These are phyloP conservation scores for Crithidia bombi DNA, from an alignment of 208 protist genomes.

Conservation along the genomic window DNA sequence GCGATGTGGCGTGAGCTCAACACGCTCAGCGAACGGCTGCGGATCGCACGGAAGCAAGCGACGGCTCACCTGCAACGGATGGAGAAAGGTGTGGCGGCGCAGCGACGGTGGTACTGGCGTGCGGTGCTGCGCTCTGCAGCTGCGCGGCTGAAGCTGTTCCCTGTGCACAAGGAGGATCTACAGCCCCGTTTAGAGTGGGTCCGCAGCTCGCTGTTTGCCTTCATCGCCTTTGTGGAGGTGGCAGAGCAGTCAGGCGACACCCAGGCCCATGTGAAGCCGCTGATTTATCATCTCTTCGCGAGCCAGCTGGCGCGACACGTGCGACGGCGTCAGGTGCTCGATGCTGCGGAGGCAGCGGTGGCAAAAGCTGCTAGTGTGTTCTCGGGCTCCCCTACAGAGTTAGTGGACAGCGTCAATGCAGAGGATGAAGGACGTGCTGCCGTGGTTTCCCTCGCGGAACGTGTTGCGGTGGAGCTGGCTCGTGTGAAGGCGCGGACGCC, in stretches of 20 bases:
- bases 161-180: slow-evolving; percentile 67
- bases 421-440: background rate
- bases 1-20: slow-evolving; percentile 91
- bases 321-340: slow-evolving; percentile 16
- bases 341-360: slow-evolving; percentile 3
- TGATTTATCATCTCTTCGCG: slow-evolving; percentile 78
- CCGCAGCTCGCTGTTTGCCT: slow-evolving; percentile 73
- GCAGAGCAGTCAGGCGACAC: slow-evolving; percentile 66
- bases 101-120: slow-evolving; percentile 91
- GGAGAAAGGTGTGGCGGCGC: slow-evolving; percentile 76
- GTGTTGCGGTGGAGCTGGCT: slow-evolving; percentile 36
- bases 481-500: slow-evolving; percentile 34
- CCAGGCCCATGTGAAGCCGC: slow-evolving; percentile 39
- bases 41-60: slow-evolving; percentile 58
- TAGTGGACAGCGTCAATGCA: background rate
- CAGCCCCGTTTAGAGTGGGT: slow-evolving; percentile 89
- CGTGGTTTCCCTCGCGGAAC: slow-evolving; percentile 2
- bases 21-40: slow-evolving; percentile 66
- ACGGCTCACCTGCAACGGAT: slow-evolving; percentile 75
- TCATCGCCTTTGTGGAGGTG: slow-evolving; percentile 78
- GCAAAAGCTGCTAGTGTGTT: slow-evolving; percentile 1
- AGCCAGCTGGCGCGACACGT: slow-evolving; percentile 51
- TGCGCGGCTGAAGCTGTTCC: slow-evolving; percentile 73
- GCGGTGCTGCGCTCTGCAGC: slow-evolving; percentile 67
- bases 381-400: background rate